Base-by-base conservation (phyloP, 1,284 basidiomycete species). In the Phellinidium pouzarii region DNA sequence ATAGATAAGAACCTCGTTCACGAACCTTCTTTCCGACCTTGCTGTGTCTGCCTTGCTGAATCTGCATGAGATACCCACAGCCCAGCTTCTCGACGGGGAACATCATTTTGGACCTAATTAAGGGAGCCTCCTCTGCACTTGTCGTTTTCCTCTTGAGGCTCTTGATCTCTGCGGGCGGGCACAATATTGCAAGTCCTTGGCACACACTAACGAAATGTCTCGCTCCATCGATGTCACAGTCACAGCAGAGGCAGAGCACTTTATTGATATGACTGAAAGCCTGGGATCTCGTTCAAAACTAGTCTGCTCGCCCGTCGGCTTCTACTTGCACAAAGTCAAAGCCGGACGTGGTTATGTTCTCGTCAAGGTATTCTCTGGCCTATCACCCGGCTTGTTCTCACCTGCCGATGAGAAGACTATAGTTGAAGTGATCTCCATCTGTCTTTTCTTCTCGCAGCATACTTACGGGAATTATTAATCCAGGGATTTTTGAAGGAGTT, bases 401-500 rank as follows among this genome's bases (percentile, higher is more conserved):
- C n/a, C 20, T 17, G 45, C 12, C 26, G 17, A 2, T 11, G 11
- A 31, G 4, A 37, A 47, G 19, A 11, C 9, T 11, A 14, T 22
- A 20, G n/a, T 29, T 27, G 12, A 34, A n/a, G 27, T 29, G 22
- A n/a, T 31, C 34, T 34, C 12, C 7, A n/a, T 25, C 4, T 3
- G n/a, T 48, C 9, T 22, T 5, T 2, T 7, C n/a, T 25, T 38
- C 6, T 7, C 7, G 2, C 7, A 34, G 14, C 8, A 40, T 38
- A 12, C 20, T 20, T 23, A 11, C 37, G 8, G 8, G 14, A 40
- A 17, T 17, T n/a, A n/a, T 3, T 40, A 20, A 3, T 7, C 20
- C 27, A 56, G 54, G 47, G 44, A 38, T 22, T 52, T n/a, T 17
- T 9, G 5, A 36, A 42, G 54, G 54, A 12, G 11, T 27, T 31